Conservation (phyloP, 371 early-diverging fungal species). For the Apophysomyces sp. region DNA sequence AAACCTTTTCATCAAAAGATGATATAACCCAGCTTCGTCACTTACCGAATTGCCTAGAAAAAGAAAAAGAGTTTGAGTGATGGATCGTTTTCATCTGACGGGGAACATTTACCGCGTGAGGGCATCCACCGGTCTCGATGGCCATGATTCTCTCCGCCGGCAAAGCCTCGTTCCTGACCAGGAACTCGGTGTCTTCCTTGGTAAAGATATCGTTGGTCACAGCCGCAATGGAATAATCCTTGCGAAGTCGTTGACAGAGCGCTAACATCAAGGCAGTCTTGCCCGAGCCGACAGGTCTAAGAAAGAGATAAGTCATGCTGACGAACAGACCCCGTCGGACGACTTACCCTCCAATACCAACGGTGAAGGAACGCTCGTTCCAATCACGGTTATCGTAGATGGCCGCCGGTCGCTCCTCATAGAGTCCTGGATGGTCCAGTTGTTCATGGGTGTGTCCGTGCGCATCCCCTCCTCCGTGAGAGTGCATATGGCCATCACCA, state of each 20-base stretch:
- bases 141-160: constrained; percentile 85
- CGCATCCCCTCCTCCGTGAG: constrained; percentile 40
- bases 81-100: constrained; percentile 5
- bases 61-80: neutral
- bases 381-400: constrained; percentile 77
- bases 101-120: constrained; percentile 79
- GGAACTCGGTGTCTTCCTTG: constrained; percentile 92
- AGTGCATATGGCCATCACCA: constrained; percentile 16
- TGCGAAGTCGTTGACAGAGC: constrained; percentile 81
- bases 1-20: too few species aligned
- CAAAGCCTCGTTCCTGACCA: constrained; percentile 84
- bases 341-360: constrained; percentile 90
- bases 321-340: neutral
- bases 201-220: constrained; percentile 90
- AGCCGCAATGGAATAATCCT: constrained; percentile 78
- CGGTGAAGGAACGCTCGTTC: constrained; percentile 90
- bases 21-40: neutral
- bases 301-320: neutral
- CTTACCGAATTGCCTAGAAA: constrained; percentile 50
- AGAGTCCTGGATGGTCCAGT: constrained; percentile 86
- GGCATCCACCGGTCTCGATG: constrained; percentile 95
- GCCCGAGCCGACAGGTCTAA: constrained; percentile 90
- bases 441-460: constrained; percentile 78
- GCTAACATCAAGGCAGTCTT: constrained; percentile 94
- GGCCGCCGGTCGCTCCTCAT: constrained; percentile 74